phyloP scores from a whole-genome alignment of 2,329 filamentous ascomycete genomes.

The Alternaria sp. region DNA sequence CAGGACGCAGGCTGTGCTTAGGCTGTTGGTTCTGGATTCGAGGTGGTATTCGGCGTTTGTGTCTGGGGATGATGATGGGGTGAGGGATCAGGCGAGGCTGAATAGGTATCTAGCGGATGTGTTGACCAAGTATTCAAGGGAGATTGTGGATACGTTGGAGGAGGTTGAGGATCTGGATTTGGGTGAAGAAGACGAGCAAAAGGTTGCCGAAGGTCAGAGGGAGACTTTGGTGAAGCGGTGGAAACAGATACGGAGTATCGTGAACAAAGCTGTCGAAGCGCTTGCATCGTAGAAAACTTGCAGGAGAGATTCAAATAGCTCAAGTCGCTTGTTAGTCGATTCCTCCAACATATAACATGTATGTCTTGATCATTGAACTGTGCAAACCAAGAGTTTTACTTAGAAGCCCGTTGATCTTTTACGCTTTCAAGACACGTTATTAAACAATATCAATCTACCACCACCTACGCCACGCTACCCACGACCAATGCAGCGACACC shows the following conservation, averaged over 20 bases:
- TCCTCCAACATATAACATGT: constrained; percentile 1
- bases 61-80: constrained; percentile 44
- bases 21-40: constrained; percentile 44
- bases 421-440: constrained; percentile 13
- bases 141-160: constrained; percentile 40
- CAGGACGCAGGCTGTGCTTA: constrained; percentile 57
- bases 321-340: background rate
- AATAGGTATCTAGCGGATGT: constrained; percentile 49
- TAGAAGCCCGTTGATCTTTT: constrained; percentile 16
- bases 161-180: constrained; percentile 39
- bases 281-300: background rate
- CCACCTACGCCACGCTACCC: constrained; percentile 75
- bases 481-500: constrained; percentile 85
- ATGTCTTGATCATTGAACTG: constrained; percentile 16
- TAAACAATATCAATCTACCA: background rate
- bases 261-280: constrained; percentile 29
- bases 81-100: constrained; percentile 49
- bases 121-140: constrained; percentile 42
- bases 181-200: background rate
- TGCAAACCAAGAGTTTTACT: constrained; percentile 17
- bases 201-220: constrained; percentile 30
- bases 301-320: background rate
- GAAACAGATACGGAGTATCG: constrained; percentile 49
- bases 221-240: constrained; percentile 44
- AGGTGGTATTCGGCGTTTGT: constrained; percentile 45